Base-by-base conservation (phyloP, 2,329 filamentous ascomycete genomes). In the Didymella sp. region DNA sequence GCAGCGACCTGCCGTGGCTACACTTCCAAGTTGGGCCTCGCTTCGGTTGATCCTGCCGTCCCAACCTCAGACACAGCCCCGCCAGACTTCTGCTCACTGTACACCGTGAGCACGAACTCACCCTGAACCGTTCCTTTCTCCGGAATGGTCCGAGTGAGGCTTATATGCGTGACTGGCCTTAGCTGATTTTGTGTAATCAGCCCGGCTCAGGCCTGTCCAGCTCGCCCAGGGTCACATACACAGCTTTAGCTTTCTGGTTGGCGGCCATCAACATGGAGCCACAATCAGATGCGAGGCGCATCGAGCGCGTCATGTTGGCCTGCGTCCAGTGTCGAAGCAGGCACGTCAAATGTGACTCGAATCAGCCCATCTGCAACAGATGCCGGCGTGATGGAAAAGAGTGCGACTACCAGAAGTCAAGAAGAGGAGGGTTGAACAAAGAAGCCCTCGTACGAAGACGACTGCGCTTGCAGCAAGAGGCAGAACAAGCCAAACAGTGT, bases 321-420 rank as follows among this genome's bases (percentile, higher is more conserved):
- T 75, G 73, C 55, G 50, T 73, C 13, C 71, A 73, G 51, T 75
- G 73, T 37, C 64, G 73, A n/a, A 62, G 55, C 41, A 62, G 73
- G 37, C 72, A 74, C 37, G 71, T 75, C 13, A 74, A 72, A 54
- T 75, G 73, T 53, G 73, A 73, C 60, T 65, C 70, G 4, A 68
- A 64, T 3, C 69, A 72, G 43, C 73, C 73, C 2, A 38, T 58
- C 4, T 74, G 72, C 51, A 69, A 67, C 30, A 61, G 73, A 22
- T 75, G 73, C 58, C 68, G 53, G 51, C 62, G 66, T 25, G 72
- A 74, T 43, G 66, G 71, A 8, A 75, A 74, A 56, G 71, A 72
- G 31, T 74, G 73, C 44, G 63, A 54, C 4, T 75, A 72, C 47
- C 60, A 69, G 17, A 74, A 72, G 42, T 74, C 71, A 12, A 62